Evolutionary conservation across 345 rosid species (phyloP).

Genomic region (Psidium guajava): DNA sequence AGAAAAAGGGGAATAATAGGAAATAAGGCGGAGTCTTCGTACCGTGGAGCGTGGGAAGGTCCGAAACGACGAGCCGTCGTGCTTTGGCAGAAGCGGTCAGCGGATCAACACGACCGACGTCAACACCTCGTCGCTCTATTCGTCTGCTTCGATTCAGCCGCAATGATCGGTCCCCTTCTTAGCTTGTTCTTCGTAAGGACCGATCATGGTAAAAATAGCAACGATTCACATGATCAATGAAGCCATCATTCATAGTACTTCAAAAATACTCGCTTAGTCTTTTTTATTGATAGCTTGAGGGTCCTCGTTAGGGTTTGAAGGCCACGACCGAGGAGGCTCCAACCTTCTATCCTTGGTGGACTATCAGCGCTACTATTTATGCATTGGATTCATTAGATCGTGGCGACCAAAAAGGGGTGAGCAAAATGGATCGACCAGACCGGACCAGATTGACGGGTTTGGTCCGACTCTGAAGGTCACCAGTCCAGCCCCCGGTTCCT

Average conservation of each 20-base stretch:
- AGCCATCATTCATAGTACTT: neutral
- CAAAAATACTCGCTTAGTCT: neutral
- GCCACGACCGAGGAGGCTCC: neutral
- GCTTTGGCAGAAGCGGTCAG: neutral
- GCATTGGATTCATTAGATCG: neutral
- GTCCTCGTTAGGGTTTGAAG: neutral
- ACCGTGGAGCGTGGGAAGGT: neutral
- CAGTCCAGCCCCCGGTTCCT: too few relatives aligned
- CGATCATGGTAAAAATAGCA: neutral
- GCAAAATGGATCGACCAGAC: too few relatives aligned
- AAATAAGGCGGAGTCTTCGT: neutral
- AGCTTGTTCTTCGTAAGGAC: neutral
- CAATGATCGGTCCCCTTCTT: neutral
- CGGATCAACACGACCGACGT: neutral
- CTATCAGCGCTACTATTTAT: fast-evolving
- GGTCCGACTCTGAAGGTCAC: too few relatives aligned
- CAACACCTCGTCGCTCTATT: neutral
- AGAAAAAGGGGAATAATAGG: neutral
- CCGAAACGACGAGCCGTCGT: neutral
- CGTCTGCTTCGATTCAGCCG: neutral
- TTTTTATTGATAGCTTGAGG: neutral
- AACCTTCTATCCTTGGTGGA: neutral
- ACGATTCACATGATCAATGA: fast-evolving
- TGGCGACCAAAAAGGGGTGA: too few relatives aligned
- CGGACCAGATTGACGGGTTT: too few relatives aligned